Evolutionary conservation across 768 basidiomycete species (phyloP), one percentile per base, ranked within the genome.

Genomic region (Panaeolus papilionaceus): DNA sequence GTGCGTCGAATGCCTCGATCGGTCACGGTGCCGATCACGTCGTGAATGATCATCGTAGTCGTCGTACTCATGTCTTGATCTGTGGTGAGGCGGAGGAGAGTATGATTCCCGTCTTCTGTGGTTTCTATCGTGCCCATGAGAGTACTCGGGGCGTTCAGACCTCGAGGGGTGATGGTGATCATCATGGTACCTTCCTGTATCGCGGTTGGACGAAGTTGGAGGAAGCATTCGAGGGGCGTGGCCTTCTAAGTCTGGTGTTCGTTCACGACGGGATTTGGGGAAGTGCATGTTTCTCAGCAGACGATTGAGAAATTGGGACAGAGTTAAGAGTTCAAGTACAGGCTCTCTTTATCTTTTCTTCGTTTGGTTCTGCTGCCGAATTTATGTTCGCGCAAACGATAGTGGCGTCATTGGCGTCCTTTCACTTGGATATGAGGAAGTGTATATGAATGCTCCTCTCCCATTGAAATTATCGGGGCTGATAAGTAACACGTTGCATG

Each of bases 1-100:
- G 54, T 33, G 54, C 47, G 47, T 51, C 47, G 47, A 51, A 51
- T 51, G 47, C 47, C 47, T 51, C 1, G 54, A 58, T 58, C 54
- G 26, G 16, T 33, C 28, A 37, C 28, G 54, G 14, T 58, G 54
- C 33, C 54, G 54, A 58, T 58, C 54, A 58, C 54, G 33, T 58
- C 54, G 10, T 58, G 26, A 5, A 23, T 23, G 54, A 58, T 58
- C 54, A 0, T 33, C 54, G 54, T 58, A 58, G 26, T 28, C 54
- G 33, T 58, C 54, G 14, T 44, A 16, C 1, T 58, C 54, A 28
- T 58, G 28, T 28, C 54, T 28, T 28, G 54, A 58, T 11, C 28
- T 12, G 14, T 37, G 54, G 33, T 16, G 54, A 37, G 26, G 54
- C 1, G 54, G 28, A 58, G 26, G 28, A 16, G 54, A 58, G 16